These are phyloP conservation scores for Gossypium australe DNA, from an alignment of 345 rosid genomes.

Conservation along the genomic window DNA sequence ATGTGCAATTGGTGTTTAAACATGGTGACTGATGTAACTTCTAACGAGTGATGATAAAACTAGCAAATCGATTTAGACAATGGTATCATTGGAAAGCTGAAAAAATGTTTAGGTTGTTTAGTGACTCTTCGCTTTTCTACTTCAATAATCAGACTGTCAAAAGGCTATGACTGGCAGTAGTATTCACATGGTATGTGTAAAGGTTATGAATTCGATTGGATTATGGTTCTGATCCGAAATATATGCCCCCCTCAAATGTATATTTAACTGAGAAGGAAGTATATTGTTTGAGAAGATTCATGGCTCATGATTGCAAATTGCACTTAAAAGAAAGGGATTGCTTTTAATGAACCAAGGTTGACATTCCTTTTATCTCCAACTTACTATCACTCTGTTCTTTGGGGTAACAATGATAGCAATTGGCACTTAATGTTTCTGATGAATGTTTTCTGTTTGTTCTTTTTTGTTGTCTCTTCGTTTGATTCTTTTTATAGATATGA, in stretches of 20 bases:
- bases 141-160: background rate
- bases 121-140: background rate
- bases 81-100: background rate
- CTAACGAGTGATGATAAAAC: background rate
- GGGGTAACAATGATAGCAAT: background rate
- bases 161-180: background rate
- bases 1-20: background rate
- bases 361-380: background rate
- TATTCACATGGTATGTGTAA: background rate
- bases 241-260: background rate
- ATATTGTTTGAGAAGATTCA: background rate
- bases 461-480: background rate
- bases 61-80: background rate
- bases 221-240: background rate
- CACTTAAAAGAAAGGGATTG: background rate
- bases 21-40: background rate
- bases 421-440: background rate
- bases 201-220: background rate
- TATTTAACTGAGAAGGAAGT: background rate
- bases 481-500: conserved; percentile 39
- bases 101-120: background rate
- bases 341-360: background rate
- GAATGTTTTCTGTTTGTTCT: background rate
- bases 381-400: background rate
- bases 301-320: background rate